Percentiles rank a stretch among this genome's conserved stretches.
Conservation (phyloP, 2,329 filamentous ascomycete species). For the Monascus ruber region DNA sequence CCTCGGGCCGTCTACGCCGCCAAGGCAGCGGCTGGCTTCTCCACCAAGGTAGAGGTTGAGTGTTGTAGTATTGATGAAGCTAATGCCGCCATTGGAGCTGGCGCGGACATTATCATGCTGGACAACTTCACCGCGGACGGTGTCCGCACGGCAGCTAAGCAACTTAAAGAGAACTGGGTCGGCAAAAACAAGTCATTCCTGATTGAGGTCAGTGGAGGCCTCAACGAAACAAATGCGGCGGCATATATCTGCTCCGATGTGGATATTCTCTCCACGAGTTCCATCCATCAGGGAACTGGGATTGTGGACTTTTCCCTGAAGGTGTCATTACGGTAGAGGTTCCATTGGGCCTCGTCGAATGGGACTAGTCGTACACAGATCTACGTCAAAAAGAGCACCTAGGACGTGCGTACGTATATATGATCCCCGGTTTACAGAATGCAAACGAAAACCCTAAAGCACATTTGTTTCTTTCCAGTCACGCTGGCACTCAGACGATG, state of each 20-base stretch:
- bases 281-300: constrained; percentile 87
- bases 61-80: constrained; percentile 81
- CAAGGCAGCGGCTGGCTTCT: constrained; percentile 74
- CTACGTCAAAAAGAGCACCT: too few relatives aligned
- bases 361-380: too few relatives aligned
- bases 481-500: too few relatives aligned
- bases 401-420: too few relatives aligned
- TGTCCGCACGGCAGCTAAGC: constrained; percentile 61
- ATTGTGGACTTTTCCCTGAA: constrained; percentile 96
- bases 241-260: constrained; percentile 66
- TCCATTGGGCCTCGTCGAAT: neutral
- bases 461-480: too few relatives aligned
- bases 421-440: too few relatives aligned
- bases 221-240: constrained; percentile 74
- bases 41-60: constrained; percentile 92
- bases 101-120: constrained; percentile 92
- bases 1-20: constrained; percentile 74
- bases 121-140: constrained; percentile 84
- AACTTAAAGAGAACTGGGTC: constrained; percentile 69
- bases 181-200: constrained; percentile 60
- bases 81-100: constrained; percentile 78
- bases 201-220: constrained; percentile 83
- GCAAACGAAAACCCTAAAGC: too few relatives aligned
- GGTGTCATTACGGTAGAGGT: constrained; percentile 42
- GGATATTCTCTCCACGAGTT: constrained; percentile 91